Base-by-base conservation (phyloP, 768 basidiomycete genomes). In the Dioszegia crocea region DNA sequence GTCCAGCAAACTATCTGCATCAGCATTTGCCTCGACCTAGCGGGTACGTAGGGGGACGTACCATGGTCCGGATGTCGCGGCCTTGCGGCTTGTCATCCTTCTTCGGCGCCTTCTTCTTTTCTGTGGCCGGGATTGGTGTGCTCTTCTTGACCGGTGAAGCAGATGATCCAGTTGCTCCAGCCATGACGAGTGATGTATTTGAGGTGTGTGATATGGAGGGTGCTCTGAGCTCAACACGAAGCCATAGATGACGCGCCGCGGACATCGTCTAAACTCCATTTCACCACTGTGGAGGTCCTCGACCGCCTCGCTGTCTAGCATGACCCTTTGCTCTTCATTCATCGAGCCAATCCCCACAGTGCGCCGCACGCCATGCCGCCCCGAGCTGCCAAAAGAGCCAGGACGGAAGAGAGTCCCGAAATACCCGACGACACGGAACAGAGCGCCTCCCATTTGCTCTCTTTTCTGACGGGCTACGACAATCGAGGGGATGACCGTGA, bases 381-480 rank as follows among this genome's bases (percentile, higher is more conserved):
- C n/a, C 52, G 64, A 43, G 43, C 60, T 10, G 29, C 50, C 5
- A 65, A 65, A 44, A 27, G 60, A 38, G 33, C 56, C 8, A 31
- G 64, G 46, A 38, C 38, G 29, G 23, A 55, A 33, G 40, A 63
- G 27, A 38, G 31, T 10, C 17, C 53, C 44, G 47, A 46, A 30
- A 33, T 57, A 26, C 36, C 19, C 14, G 47, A 51, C 9, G 59
- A 41, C 10, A 23, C n/a, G 10, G 59, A 61, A 16, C 56, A 54
- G 40, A 62, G 48, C 43, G 68, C 68, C 19, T 73, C 71, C 0
- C 71, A 73, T 43, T 59, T 73, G 6, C 62, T 73, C 29, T 73
- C 71, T 10, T 73, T 73, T 48, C 54, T 73, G 12, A 73, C 68
- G 16, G 68, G 66, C 4, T 73, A 73, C 46, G 68, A 67, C 24